Base-by-base conservation (phyloP, 441 rosid species). In the Corymbia calophylla region DNA sequence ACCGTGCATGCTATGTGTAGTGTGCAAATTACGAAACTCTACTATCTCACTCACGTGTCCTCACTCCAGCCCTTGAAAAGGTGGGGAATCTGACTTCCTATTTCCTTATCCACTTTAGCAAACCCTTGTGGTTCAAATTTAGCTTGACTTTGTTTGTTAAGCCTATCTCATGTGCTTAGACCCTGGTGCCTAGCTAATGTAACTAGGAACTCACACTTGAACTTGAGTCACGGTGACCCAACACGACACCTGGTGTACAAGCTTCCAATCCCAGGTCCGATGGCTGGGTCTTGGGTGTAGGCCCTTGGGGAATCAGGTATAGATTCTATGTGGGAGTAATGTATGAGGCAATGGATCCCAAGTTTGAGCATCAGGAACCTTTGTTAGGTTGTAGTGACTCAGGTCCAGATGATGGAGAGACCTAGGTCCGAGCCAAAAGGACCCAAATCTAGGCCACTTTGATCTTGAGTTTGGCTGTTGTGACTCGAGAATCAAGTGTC, bases 121-220 rank as follows among this genome's bases (percentile, higher is more conserved):
- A 25, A 29, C 25, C n/a, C 3, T 0, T 1, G 0, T 9, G 14
- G n/a, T 14, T 58, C 23, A 9, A 32, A 2, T 68, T 18, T 7
- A 35, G 35, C 48, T 70, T 70, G 81, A 70, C 82, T 70, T 70
- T 13, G 5, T 73, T 9, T 6, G n/a, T 49, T 9, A 21, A 51
- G 51, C 5, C 49, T 21, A 35, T 73, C 27, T 73, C 82, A 10
- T 11, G 84, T 73, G 51, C n/a, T 73, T 11, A 29, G 84, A 39
- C 82, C 2, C 14, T 8, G 4, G 49, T 39, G 82, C 29, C 82
- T 39, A 73, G 49, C 17, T 39, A 3, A 11, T 29, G 21, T 11
- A 73, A 13, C 8, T 39, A 10, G 82, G 16, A 73, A 21, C 48
- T 35, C 29, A 23, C 3, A 48, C 16, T 44, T 39, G 15, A 70